Evolutionary conservation across 768 basidiomycete species (phyloP).

Genomic region (Lactarius sanguifluus): DNA sequence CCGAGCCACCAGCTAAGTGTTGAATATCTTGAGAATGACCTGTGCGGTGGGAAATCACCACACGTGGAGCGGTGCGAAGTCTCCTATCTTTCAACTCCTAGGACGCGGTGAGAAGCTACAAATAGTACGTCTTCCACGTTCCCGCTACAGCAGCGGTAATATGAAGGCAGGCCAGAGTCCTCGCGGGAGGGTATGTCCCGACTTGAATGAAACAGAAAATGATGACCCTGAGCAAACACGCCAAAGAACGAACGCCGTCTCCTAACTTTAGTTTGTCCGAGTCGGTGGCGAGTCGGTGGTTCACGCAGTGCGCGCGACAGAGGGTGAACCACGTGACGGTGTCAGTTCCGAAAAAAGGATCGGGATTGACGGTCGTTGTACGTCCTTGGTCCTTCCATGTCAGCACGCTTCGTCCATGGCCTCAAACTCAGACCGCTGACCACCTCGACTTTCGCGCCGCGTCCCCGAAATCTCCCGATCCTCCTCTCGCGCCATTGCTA

Average conservation of each 20-base stretch:
- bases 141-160: constrained; percentile 1
- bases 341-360: constrained; percentile 6
- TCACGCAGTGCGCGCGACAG: neutral
- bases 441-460: constrained; percentile 5
- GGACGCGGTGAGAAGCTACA: constrained; percentile 3
- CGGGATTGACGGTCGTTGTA: neutral
- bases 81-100: constrained; percentile 23
- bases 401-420: constrained; percentile 22
- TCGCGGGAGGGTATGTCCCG: neutral
- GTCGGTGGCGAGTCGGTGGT: neutral
- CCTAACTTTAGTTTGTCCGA: neutral
- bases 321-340: neutral
- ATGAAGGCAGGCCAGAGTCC: constrained; percentile 6
- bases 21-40: constrained; percentile 1
- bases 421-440: constrained; percentile 21
- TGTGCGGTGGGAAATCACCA: neutral
- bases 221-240: neutral
- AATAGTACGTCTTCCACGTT: constrained; percentile 1
- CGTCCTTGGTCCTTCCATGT: constrained; percentile 22
- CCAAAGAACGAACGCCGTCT: neutral
- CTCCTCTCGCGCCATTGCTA: constrained; percentile 19
- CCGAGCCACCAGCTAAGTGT: too few species aligned
- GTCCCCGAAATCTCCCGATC: constrained; percentile 1
- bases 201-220: neutral
- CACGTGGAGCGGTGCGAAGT: constrained; percentile 7